These are phyloP conservation scores for Trichosporon sp. DNA, from an alignment of 1,284 basidiomycete genomes.

Conservation along the genomic window DNA sequence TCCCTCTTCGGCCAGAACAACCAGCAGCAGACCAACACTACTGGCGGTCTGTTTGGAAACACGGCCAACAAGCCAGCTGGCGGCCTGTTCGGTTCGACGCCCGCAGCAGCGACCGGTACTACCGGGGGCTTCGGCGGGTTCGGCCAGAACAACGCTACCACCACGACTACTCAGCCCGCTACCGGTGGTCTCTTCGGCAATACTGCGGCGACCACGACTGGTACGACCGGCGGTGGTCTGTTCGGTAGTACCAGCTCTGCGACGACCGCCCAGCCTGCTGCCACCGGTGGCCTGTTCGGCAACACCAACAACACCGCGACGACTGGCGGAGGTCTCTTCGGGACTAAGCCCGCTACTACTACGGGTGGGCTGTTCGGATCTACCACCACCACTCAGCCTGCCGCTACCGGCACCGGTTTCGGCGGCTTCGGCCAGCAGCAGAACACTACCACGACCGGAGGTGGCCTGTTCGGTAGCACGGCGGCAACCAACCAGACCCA, in stretches of 20 bases:
- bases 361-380: constrained; percentile 57
- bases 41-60: constrained; percentile 52
- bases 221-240: constrained; percentile 54
- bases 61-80: constrained; percentile 41
- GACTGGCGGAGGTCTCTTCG: constrained; percentile 57
- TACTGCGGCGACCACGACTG: constrained; percentile 39
- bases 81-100: constrained; percentile 44
- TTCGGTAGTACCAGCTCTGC: constrained; percentile 57
- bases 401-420: constrained; percentile 32
- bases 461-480: constrained; percentile 38
- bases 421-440: constrained; percentile 43
- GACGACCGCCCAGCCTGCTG: constrained; percentile 33
- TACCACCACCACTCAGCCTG: constrained; percentile 35
- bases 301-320: constrained; percentile 28
- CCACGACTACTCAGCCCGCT: constrained; percentile 40
- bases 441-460: constrained; percentile 25
- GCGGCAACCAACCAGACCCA: constrained; percentile 9
- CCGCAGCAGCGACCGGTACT: constrained; percentile 35
- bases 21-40: constrained; percentile 38
- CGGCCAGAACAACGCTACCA: constrained; percentile 30
- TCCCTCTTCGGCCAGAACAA: constrained; percentile 58
- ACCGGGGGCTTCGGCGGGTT: constrained; percentile 39
- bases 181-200: constrained; percentile 54
- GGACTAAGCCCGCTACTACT: constrained; percentile 41
- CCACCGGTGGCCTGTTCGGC: constrained; percentile 60